phyloP scores from a whole-genome alignment of 495 filamentous ascomycete species.

The Neurospora sp. region DNA sequence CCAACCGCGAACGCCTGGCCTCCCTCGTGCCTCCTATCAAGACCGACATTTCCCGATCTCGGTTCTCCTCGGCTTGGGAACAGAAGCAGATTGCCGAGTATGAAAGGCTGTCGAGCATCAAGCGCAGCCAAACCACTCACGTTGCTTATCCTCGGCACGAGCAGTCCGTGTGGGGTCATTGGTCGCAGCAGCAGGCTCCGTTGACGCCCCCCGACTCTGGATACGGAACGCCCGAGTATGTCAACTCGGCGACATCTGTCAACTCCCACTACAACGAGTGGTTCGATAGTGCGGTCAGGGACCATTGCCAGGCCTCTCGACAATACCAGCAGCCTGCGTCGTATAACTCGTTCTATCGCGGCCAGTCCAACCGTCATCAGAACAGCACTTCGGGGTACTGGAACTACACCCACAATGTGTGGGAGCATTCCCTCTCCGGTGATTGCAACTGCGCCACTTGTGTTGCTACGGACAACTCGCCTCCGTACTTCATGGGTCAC shows the following conservation, averaged over 20 bases:
- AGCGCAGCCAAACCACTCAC: constrained; percentile 36
- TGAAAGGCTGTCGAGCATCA: constrained; percentile 31
- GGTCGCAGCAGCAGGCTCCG: constrained; percentile 29
- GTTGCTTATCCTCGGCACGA: constrained; percentile 40
- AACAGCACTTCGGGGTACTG: constrained; percentile 29
- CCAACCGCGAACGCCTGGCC: constrained; percentile 39
- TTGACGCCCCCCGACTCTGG: constrained; percentile 42
- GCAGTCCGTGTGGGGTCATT: constrained; percentile 31
- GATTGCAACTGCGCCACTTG: constrained; percentile 65
- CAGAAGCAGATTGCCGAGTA: constrained; percentile 44
- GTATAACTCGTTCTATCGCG: constrained; percentile 43
- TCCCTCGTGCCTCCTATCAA: constrained; percentile 59
- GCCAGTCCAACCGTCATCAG: constrained; percentile 22
- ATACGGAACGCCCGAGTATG: constrained; percentile 41
- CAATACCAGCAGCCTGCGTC: constrained; percentile 25
- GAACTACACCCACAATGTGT: constrained; percentile 47
- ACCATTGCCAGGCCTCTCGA: constrained; percentile 19
- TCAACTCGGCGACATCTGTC: constrained; percentile 31
- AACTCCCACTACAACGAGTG: constrained; percentile 38
- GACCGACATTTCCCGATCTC: constrained; percentile 41
- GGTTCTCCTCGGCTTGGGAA: constrained; percentile 39
- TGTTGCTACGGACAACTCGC: constrained; percentile 38
- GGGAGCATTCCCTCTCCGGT: constrained; percentile 48
- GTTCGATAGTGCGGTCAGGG: constrained; percentile 29
- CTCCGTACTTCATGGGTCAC: constrained; percentile 55